phyloP scores from a whole-genome alignment of 1,139 yeast genomes.

The Petasospora fabianii region DNA sequence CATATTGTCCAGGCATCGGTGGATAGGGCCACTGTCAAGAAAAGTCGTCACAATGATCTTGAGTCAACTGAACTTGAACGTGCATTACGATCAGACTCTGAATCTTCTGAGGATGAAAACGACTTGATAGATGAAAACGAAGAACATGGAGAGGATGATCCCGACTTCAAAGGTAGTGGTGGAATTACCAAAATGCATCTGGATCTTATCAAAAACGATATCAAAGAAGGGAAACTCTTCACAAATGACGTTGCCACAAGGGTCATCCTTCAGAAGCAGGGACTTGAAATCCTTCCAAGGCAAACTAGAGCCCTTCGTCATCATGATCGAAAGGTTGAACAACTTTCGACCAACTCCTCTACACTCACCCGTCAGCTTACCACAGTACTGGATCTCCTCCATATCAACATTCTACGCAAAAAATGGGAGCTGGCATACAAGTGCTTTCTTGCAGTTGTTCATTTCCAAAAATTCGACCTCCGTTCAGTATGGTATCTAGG shows the following conservation, averaged over 20 bases:
- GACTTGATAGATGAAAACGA: neutral
- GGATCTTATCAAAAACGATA: neutral
- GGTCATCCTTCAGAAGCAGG: neutral
- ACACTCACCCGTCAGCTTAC: neutral
- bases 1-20: too few relatives aligned
- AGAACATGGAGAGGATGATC: neutral
- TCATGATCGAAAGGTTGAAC: neutral
- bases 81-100: too few relatives aligned
- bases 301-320: neutral
- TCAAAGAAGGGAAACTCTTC: neutral
- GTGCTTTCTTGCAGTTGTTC: constrained; percentile 45
- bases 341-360: neutral
- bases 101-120: neutral
- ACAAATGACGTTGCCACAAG: neutral
- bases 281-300: neutral
- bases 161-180: neutral
- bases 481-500: constrained; percentile 61
- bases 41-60: too few relatives aligned
- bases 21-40: too few relatives aligned
- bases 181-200: too few relatives aligned
- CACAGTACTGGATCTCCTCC: constrained; percentile 9
- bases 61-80: too few relatives aligned
- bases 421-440: constrained; percentile 57
- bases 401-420: constrained; percentile 36
- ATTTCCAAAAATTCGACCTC: constrained; percentile 48